Conservation (phyloP, 495 filamentous ascomycete species). For the Aspergillus avenaceus region DNA sequence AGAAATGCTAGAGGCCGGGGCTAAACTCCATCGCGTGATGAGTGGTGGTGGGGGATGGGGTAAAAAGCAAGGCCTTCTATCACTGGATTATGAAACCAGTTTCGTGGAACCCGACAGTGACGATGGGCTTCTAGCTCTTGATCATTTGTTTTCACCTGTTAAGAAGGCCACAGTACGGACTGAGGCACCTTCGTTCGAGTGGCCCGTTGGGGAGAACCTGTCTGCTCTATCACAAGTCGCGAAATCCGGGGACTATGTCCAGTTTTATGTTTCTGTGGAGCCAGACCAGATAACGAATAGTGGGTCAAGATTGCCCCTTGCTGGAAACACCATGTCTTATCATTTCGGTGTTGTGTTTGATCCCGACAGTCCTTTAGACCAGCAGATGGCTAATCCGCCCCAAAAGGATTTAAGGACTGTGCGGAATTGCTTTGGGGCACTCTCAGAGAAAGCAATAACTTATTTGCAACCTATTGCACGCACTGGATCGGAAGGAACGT, state of each 20-base stretch:
- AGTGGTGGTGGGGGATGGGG: slow-evolving; percentile 94
- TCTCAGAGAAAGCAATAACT: slow-evolving; percentile 48
- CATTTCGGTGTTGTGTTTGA: slow-evolving; percentile 32
- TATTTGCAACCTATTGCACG: slow-evolving; percentile 28
- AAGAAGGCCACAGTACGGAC: slow-evolving; percentile 9
- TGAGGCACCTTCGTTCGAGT: slow-evolving; percentile 17
- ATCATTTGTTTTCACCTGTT: slow-evolving; percentile 19
- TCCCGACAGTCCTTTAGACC: slow-evolving; percentile 13
- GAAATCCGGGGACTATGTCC: slow-evolving; percentile 42
- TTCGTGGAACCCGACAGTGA: slow-evolving; percentile 19
- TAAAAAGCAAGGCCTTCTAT: slow-evolving; percentile 75
- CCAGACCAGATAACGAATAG: slow-evolving; percentile 4
- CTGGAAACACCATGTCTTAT: slow-evolving; percentile 20
- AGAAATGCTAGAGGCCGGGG: slow-evolving; percentile 34
- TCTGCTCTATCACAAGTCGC: slow-evolving; percentile 43
- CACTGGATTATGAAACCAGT: slow-evolving; percentile 67
- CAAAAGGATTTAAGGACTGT: slow-evolving; percentile 22
- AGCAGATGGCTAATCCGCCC: slow-evolving; percentile 2
- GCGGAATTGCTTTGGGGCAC: slow-evolving; percentile 41
- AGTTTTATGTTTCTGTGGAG: slow-evolving; percentile 44
- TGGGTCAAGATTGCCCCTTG: not conserved
- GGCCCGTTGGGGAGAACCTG: slow-evolving; percentile 28
- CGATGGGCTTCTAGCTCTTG: slow-evolving; percentile 12
- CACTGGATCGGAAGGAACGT: not conserved
- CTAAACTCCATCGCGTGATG: slow-evolving; percentile 62